Evolutionary conservation across 2,329 filamentous ascomycete species (phyloP).

Genomic region (Colletotrichum sidae): DNA sequence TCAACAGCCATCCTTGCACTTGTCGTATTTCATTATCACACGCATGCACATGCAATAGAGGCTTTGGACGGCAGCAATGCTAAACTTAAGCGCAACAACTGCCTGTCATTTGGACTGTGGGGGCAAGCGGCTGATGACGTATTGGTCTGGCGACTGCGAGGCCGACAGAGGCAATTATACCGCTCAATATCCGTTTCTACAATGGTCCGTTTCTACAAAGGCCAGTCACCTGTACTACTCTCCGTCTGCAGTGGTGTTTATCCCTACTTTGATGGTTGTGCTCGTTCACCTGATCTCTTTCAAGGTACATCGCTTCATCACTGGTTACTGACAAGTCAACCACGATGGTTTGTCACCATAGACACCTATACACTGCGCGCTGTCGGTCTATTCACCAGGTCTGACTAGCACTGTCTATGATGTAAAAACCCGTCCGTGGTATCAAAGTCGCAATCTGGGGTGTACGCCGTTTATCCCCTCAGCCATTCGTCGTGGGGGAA

Average conservation of each 20-base stretch:
- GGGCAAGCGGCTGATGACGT: conserved; percentile 12
- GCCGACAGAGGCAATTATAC: too few relatives aligned
- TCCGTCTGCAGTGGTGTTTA: too few relatives aligned
- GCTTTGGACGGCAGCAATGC: not conserved
- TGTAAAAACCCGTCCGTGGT: conserved; percentile 30
- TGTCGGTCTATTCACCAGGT: conserved; percentile 27
- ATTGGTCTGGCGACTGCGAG: not conserved
- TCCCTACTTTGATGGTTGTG: too few relatives aligned
- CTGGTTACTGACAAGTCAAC: too few relatives aligned
- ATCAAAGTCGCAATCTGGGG: conserved; percentile 34
- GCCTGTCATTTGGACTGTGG: conserved; percentile 13
- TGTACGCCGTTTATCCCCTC: conserved; percentile 27
- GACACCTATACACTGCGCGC: not conserved
- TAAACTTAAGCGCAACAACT: not conserved
- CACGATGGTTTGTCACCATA: too few relatives aligned
- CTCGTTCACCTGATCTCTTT: too few relatives aligned
- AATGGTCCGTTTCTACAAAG: too few relatives aligned
- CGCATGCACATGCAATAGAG: too few relatives aligned
- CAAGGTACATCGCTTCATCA: too few relatives aligned
- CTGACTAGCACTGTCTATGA: conserved; percentile 7
- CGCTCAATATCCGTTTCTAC: too few relatives aligned
- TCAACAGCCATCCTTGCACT: not conserved
- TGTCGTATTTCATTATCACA: not conserved
- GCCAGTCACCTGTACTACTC: too few relatives aligned
- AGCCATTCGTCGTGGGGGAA: conserved; percentile 10